phyloP scores from a whole-genome alignment of 2,329 filamentous ascomycete genomes.

The Botrytis tulipae region DNA sequence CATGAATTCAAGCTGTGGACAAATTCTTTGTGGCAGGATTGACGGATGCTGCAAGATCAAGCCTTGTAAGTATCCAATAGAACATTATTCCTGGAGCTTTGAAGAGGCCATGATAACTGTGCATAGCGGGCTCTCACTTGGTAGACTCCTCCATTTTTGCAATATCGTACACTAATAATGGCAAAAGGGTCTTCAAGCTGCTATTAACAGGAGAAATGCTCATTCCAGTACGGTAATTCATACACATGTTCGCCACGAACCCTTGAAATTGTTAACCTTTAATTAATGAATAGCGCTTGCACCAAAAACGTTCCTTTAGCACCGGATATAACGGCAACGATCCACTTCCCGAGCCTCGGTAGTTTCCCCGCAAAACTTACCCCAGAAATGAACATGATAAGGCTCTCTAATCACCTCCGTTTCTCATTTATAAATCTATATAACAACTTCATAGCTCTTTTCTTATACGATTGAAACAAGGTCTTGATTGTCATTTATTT shows the following conservation, averaged over 20 bases:
- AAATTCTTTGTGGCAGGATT: no score
- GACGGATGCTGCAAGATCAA: no score
- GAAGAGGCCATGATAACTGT: not conserved
- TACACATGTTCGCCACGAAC: not conserved
- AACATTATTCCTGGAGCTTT: not conserved
- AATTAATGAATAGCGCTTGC: not conserved
- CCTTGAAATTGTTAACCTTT: not conserved
- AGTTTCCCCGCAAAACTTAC: conserved; percentile 8
- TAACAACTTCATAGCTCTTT: not conserved
- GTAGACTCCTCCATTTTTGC: fast-evolving
- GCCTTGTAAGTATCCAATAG: fast-evolving
- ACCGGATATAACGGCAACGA: not conserved
- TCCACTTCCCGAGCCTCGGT: conserved; percentile 8
- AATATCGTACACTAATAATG: not conserved
- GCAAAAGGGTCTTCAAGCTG: not conserved
- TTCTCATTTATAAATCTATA: not conserved
- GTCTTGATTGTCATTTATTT: not conserved
- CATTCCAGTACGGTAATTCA: not conserved
- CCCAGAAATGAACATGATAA: not conserved
- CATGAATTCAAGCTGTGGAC: not conserved
- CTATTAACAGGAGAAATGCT: not conserved
- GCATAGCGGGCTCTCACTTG: not conserved
- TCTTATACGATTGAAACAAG: not conserved
- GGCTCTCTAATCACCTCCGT: not conserved
- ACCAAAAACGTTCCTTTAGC: not conserved